Base-by-base conservation (phyloP, 2,329 filamentous ascomycete species). In the Arthrinium phaeospermum region DNA sequence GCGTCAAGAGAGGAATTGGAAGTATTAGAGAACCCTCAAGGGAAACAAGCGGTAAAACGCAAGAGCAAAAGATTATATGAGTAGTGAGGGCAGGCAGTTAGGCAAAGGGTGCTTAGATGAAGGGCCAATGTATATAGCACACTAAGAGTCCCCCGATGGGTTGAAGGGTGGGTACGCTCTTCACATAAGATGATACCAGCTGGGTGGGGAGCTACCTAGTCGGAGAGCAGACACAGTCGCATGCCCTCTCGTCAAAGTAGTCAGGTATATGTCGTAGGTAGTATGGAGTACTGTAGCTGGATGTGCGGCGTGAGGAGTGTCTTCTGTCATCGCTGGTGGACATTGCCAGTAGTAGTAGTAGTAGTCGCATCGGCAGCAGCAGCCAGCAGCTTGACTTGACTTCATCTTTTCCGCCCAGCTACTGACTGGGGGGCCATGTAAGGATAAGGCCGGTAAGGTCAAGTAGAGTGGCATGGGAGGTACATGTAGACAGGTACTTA, bases 71-170 rank as follows among this genome's bases (percentile, higher is more conserved):
- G 57, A 64, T 64, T 64, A 64, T 64, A 64, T 61, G 57, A 64
- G 57, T 64, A 64, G 37, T 41, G 57, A 64, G 57, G 57, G 57
- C n/a, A 64, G 53, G 16, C 30, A 61, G 57, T 37, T 64, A 41
- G 57, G 57, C 57, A 64, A 22, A 64, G 57, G 27, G 57, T 64
- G 57, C 57, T 64, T 64, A 64, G 57, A 64, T 64, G 57, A 64
- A 64, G 57, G 57, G 57, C 57, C 57, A 64, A 64, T 64, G 57
- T 64, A 64, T 64, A 64, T 64, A 64, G 57, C 57, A 64, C 34
- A 64, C 57, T 64, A 64, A 64, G 57, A 61, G 30, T n/a, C 30
- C 53, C 5, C 30, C 53, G 30, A 41, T 41, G 30, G 57, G 57
- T 37, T 64, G 57, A n/a, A 41, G 34, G 57, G 57, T 64, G 57